Conservation (phyloP, 305 asterid genomes). For the Fraxinus xanthoxyloides region DNA sequence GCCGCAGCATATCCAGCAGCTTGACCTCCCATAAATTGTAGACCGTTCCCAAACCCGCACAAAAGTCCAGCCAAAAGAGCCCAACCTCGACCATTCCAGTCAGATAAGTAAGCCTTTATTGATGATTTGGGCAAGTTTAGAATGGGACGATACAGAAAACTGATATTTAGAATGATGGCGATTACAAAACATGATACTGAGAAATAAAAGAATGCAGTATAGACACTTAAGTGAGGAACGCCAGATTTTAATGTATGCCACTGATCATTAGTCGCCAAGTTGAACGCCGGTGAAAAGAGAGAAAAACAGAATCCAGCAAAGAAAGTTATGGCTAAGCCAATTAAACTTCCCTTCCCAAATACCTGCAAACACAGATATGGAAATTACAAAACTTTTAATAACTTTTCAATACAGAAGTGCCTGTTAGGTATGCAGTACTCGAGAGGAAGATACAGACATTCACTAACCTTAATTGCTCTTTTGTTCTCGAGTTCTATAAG, state of each 20-base stretch:
- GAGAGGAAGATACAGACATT: background rate
- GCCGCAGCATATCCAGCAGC: conserved; percentile 85
- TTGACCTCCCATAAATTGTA: conserved; percentile 81
- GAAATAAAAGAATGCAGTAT: conserved; percentile 68
- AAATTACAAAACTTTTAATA: background rate
- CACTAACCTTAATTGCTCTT: conserved; percentile 58
- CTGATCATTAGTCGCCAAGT: conserved; percentile 65
- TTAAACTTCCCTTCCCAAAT: conserved; percentile 51
- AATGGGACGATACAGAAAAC: conserved; percentile 50
- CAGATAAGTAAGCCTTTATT: conserved; percentile 45
- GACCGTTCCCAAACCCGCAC: conserved; percentile 73
- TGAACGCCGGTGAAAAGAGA: conserved; percentile 67
- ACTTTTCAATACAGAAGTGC: background rate
- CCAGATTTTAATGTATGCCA: conserved; percentile 50
- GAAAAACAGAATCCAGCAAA: conserved; percentile 66
- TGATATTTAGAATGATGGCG: conserved; percentile 52
- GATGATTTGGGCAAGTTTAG: conserved; percentile 54
- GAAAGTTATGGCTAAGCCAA: conserved; percentile 59
- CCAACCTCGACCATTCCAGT: conserved; percentile 70
- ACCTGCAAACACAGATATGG: conserved; percentile 38
- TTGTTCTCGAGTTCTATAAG: conserved; percentile 59
- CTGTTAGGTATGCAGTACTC: background rate
- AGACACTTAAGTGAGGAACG: conserved; percentile 51
- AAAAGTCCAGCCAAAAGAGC: conserved; percentile 62
- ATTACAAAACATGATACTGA: conserved; percentile 55